Conservation (phyloP, 805 yeast genomes). For the Metschnikowia corniflorae region DNA sequence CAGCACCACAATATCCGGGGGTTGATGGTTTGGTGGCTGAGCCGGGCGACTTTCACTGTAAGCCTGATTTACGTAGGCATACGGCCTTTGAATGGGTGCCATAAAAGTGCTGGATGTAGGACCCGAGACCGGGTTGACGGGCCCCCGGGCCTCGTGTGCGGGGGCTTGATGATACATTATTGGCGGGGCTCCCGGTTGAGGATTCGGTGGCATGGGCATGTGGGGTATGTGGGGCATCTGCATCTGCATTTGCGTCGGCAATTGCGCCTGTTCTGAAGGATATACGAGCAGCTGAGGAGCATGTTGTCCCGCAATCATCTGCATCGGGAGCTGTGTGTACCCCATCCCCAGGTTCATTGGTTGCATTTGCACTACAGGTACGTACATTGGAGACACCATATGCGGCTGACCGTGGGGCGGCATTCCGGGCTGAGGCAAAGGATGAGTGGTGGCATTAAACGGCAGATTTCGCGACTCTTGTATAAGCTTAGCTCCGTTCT, state of each 20-base stretch:
- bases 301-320: slow-evolving; percentile 6
- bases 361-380: slow-evolving; percentile 8
- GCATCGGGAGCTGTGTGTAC: slow-evolving; percentile 10
- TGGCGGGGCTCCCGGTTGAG: not conserved
- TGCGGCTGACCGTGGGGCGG: not conserved
- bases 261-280: not conserved
- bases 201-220: not conserved
- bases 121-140: not conserved
- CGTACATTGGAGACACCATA: slow-evolving; percentile 4
- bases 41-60: not conserved
- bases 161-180: slow-evolving; percentile 5
- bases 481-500: not conserved
- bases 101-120: too few relatives aligned
- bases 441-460: not conserved
- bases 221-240: slow-evolving; percentile 1
- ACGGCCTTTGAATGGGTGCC: too few relatives aligned
- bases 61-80: too few relatives aligned
- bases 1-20: not conserved
- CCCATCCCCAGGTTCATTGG: slow-evolving; percentile 2
- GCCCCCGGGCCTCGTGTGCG: slow-evolving; percentile 2
- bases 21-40: not conserved
- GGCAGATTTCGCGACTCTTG: not conserved
- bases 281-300: not conserved
- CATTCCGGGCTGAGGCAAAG: not conserved
- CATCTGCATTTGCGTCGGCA: slow-evolving; percentile 3